These are phyloP conservation scores for Plasmodium fragile DNA, from an alignment of 169 alveolate species.

Conservation along the genomic window DNA sequence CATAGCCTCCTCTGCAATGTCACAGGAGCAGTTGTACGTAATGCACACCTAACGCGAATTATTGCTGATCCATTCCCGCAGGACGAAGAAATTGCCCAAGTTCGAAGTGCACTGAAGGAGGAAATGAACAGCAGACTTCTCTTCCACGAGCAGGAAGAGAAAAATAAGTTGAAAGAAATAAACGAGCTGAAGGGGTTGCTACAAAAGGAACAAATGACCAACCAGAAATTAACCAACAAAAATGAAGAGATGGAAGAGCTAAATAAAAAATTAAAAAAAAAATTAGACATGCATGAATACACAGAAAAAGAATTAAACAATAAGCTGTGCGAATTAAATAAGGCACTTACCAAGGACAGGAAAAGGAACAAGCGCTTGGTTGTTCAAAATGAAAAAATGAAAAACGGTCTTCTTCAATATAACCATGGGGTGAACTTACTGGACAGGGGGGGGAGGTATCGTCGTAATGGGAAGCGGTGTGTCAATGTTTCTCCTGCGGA, in stretches of 20 bases:
- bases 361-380: constrained; percentile 32
- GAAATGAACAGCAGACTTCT: constrained; percentile 9
- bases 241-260: constrained; percentile 28
- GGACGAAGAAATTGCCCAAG: constrained; percentile 65
- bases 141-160: constrained; percentile 20
- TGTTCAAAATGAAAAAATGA: constrained; percentile 55
- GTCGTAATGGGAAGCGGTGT: not conserved
- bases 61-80: not conserved
- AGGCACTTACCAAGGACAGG: constrained; percentile 39
- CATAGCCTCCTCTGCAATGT: not conserved
- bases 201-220: constrained; percentile 12
- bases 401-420: not conserved
- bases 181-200: constrained; percentile 15
- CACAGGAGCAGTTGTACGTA: not conserved
- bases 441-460: not conserved
- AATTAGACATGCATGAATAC: constrained; percentile 3
- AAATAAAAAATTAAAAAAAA: constrained; percentile 38
- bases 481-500: not conserved
- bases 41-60: not conserved
- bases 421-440: not conserved
- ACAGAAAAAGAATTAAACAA: constrained; percentile 17
- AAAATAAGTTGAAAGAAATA: constrained; percentile 31
- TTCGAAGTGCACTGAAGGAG: not conserved
- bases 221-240: not conserved
- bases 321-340: constrained; percentile 23